Base-by-base conservation (phyloP, 176 grass and related monocot species). In the Raddia guianensis region DNA sequence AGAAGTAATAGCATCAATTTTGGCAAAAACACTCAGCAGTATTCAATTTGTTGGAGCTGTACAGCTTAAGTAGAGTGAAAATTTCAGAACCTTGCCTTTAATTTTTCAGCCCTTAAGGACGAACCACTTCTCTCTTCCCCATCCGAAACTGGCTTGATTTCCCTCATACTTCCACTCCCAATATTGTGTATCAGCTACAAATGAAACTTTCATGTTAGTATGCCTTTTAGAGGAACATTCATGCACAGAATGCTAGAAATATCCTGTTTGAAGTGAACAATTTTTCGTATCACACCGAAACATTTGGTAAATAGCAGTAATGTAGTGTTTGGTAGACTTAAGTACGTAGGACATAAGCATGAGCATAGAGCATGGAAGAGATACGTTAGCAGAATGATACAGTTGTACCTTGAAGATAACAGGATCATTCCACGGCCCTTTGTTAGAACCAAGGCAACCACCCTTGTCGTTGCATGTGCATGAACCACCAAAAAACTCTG, bases 391-490 rank as follows among this genome's bases (percentile, higher is more conserved):
- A 57, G 3, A 32, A 75, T 66, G 12, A 15, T 21, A 49, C 27
- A 68, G 43, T 58, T 60, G 18, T 81, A 86, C 84, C 91, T 92
- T 91, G 80, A 87, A 65, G 80, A 93, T 93, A 33, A 56, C 32
- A 76, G 91, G 88, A 64, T 97, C 94, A 37, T 97, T 91, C 94
- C 94, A 97, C 35, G 94, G 94, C 52, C 94, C 94, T 82, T 85
- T 91, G 69, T 97, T 89, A 63, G 94, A 93, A 49, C 81, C 69
- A 73, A 97, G 94, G 58, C 94, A 97, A 57, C 94, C 94, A 59
- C 86, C 90, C 18, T 88, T 80, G 52, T 89, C 84, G 27, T 52
- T 76, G 52, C 94, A 97, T 64, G 81, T 85, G 70, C 94, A 97
- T 51, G 77, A 89, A 37, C 94, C 94, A 10, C 94, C 94, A 83